phyloP scores from a whole-genome alignment of 2,329 filamentous ascomycete species.

The Apiospora malaysiana region DNA sequence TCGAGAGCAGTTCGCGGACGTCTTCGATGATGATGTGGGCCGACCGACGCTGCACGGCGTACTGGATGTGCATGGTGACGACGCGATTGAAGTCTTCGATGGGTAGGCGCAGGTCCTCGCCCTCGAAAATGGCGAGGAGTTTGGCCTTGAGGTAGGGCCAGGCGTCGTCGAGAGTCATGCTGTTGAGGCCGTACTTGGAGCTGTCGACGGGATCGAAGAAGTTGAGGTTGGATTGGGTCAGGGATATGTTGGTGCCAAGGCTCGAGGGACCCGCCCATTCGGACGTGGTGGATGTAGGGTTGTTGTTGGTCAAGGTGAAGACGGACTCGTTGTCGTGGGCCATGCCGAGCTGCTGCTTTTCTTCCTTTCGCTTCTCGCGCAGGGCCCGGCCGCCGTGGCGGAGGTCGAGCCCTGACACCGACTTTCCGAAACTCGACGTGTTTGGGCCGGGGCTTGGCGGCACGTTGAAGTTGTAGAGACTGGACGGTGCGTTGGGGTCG shows the following conservation, averaged over 20 bases:
- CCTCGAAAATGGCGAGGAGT: constrained; percentile 79
- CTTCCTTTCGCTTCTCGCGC: constrained; percentile 81
- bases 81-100: constrained; percentile 84
- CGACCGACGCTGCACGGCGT: constrained; percentile 75
- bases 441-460: constrained; percentile 73
- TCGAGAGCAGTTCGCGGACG: constrained; percentile 74
- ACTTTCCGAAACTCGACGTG: constrained; percentile 75
- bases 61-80: constrained; percentile 79
- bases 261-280: constrained; percentile 64
- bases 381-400: constrained; percentile 78
- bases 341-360: constrained; percentile 55
- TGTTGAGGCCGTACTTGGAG: constrained; percentile 68
- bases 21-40: constrained; percentile 78
- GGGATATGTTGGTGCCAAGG: constrained; percentile 42
- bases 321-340: constrained; percentile 59
- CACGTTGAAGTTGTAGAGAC: constrained; percentile 78
- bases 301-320: constrained; percentile 38
- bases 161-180: constrained; percentile 77
- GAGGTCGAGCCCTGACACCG: constrained; percentile 79
- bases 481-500: constrained; percentile 76
- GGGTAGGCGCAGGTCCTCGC: constrained; percentile 78
- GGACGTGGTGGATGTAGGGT: constrained; percentile 31
- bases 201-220: constrained; percentile 59
- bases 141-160: constrained; percentile 82
- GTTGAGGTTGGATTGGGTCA: constrained; percentile 46